phyloP scores from a whole-genome alignment of 805 yeast species.

The Candida takata region DNA sequence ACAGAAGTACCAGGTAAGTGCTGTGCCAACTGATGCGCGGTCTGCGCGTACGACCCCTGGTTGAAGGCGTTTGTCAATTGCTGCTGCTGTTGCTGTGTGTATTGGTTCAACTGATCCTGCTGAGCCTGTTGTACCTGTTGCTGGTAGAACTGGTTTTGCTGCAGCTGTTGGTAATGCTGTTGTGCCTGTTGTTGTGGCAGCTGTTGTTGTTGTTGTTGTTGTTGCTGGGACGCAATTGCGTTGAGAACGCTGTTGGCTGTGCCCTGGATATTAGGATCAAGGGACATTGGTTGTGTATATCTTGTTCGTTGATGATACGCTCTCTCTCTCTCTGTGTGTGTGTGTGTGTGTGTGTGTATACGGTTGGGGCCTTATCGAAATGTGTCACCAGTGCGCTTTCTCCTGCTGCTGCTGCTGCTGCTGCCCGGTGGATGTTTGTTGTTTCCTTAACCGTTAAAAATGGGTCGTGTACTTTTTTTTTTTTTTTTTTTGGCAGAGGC shows the following conservation, averaged over 20 bases:
- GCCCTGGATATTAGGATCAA: slow-evolving; percentile 14
- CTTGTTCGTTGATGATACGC: no score
- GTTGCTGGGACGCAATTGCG: slow-evolving; percentile 1
- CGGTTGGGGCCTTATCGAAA: no score
- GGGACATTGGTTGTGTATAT: slow-evolving; percentile 4
- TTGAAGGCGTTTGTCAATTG: slow-evolving; percentile 9
- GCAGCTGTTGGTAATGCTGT: slow-evolving; percentile 11
- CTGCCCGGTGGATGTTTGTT: no score
- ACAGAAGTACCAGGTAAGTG: slow-evolving; percentile 17
- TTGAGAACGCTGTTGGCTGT: slow-evolving; percentile 15
- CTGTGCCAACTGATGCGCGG: slow-evolving; percentile 18
- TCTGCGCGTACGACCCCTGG: slow-evolving; percentile 7
- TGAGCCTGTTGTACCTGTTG: slow-evolving; percentile 14
- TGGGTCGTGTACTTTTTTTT: no score
- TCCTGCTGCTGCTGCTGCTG: no score
- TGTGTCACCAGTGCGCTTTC: no score
- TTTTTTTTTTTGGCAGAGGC: no score
- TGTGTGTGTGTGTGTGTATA: no score
- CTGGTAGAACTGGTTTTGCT: slow-evolving; percentile 16
- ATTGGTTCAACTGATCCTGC: slow-evolving; percentile 13
- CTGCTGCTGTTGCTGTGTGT: slow-evolving; percentile 7
- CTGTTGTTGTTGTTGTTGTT: slow-evolving; percentile 2
- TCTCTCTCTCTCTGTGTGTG: no score
- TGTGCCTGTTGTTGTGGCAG: slow-evolving; percentile 13
- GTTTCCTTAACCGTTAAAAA: no score